Base-by-base conservation (phyloP, 768 basidiomycete species). In the Obba rivulosa region DNA sequence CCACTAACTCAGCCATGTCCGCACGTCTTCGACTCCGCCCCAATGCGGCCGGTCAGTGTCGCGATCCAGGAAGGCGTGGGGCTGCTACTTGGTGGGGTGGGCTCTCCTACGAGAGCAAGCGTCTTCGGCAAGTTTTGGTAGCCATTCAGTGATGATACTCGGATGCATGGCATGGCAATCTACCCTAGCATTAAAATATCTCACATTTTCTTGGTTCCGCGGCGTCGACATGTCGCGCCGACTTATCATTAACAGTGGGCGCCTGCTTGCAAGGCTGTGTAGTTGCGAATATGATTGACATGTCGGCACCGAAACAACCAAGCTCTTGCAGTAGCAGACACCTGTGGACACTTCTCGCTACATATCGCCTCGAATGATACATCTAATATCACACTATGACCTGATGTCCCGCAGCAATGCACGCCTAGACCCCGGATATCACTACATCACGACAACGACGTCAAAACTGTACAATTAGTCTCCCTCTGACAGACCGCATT, bases 61-160 rank as follows among this genome's bases (percentile, higher is more conserved):
- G 87, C 83, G 20, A 80, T 88, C 14, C 83, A 85, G 58, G 81
- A 80, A 49, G 83, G 84, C n/a, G 75, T 87, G 25, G 79, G 81
- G 10, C 70, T 85, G 59, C 68, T 87, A 37, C 61, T 85, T 8
- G 76, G 78, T 20, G 54, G 56, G n/a, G 60, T 56, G 31, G 58
- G 62, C 8, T 50, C 61, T 28, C 50, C 62, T 22, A 67, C 71
- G 23, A 61, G 76, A 25, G 66, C 73, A 7, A 84, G 80, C 55
- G 76, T 84, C 39, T 73, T 86, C 56, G 75, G 84, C 36, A 77
- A 75, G 60, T 74, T 85, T 47, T 87, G 81, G 80, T 81, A 52
- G 45, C 31, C n/a, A 21, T 17, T 44, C 13, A n/a, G 20, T 28
- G 5, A 34, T 44, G 17, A 7, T 13, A 31, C 20, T 21, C 20